These are phyloP conservation scores for Tulasnella sp. DNA, from an alignment of 768 basidiomycete species.

Conservation along the genomic window DNA sequence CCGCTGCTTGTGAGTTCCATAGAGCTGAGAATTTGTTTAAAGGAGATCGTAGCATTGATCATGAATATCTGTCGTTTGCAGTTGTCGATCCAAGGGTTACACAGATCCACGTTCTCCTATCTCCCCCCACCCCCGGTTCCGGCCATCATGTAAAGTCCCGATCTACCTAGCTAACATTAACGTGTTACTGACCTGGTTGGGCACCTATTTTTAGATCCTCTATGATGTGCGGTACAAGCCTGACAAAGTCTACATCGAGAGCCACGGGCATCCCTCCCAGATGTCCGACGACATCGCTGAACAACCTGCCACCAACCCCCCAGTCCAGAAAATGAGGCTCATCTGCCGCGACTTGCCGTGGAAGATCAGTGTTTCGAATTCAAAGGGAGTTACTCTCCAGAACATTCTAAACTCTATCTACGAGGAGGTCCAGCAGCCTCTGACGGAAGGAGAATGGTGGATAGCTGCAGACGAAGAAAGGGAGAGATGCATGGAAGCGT, in stretches of 20 bases:
- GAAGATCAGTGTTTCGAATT: conserved; percentile 27
- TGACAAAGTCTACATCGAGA: conserved; percentile 32
- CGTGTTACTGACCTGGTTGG: not conserved
- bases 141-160: not conserved
- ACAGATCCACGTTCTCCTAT: conserved; percentile 23
- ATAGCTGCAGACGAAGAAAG: conserved; percentile 32
- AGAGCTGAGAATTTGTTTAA: not conserved
- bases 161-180: not conserved
- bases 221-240: conserved; percentile 33
- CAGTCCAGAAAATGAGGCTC: conserved; percentile 27
- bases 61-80: not conserved
- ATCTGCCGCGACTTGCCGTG: conserved; percentile 29
- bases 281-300: conserved; percentile 26
- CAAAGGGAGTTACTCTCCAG: conserved; percentile 28
- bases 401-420: conserved; percentile 28
- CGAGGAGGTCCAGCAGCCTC: conserved; percentile 17
- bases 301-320: conserved; percentile 15
- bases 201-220: not conserved
- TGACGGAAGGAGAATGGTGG: conserved; percentile 34
- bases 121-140: not conserved
- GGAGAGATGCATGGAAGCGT: conserved; percentile 23
- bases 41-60: not conserved
- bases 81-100: conserved; percentile 20
- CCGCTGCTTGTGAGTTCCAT: not conserved
- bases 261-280: not conserved